These are phyloP conservation scores for Albatrellus ellisii DNA, from an alignment of 768 basidiomycete species.

Conservation along the genomic window DNA sequence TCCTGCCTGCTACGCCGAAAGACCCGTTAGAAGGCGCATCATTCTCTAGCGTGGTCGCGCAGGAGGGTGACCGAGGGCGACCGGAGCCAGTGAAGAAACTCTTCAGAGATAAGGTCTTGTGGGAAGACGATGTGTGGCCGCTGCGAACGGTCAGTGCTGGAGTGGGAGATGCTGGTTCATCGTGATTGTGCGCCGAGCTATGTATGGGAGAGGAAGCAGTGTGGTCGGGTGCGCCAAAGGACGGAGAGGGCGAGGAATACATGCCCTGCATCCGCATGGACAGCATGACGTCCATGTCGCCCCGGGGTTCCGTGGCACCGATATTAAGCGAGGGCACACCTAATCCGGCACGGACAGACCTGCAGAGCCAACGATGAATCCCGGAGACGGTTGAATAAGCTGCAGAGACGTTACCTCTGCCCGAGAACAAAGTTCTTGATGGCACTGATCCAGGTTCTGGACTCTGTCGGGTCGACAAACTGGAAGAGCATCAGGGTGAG, in stretches of 20 bases:
- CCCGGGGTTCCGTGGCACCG: constrained; percentile 47
- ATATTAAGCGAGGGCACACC: constrained; percentile 29
- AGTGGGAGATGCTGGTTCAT: not conserved
- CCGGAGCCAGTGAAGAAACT: constrained; percentile 36
- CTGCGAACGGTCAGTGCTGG: constrained; percentile 20
- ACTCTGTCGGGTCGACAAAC: constrained; percentile 43
- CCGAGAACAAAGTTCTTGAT: constrained; percentile 63
- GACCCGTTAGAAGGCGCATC: constrained; percentile 33
- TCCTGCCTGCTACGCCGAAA: constrained; percentile 41
- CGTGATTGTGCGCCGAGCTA: not conserved
- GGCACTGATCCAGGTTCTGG: constrained; percentile 63
- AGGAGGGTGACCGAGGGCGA: constrained; percentile 46
- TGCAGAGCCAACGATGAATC: constrained; percentile 18
- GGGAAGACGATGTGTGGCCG: constrained; percentile 12
- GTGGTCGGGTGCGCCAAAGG: constrained; percentile 9
- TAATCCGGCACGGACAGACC: constrained; percentile 58
- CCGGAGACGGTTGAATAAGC: not conserved
- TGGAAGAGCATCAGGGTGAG: constrained; percentile 61
- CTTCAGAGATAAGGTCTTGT: constrained; percentile 42
- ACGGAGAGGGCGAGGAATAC: constrained; percentile 18
- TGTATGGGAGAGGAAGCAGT: not conserved
- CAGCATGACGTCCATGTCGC: constrained; percentile 76
- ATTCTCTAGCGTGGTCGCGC: constrained; percentile 22
- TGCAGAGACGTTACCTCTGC: constrained; percentile 40
- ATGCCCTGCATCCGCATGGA: constrained; percentile 65